Evolutionary conservation across 352 stramenopile species (phyloP).

Genomic region (Plasmopara muralis): DNA sequence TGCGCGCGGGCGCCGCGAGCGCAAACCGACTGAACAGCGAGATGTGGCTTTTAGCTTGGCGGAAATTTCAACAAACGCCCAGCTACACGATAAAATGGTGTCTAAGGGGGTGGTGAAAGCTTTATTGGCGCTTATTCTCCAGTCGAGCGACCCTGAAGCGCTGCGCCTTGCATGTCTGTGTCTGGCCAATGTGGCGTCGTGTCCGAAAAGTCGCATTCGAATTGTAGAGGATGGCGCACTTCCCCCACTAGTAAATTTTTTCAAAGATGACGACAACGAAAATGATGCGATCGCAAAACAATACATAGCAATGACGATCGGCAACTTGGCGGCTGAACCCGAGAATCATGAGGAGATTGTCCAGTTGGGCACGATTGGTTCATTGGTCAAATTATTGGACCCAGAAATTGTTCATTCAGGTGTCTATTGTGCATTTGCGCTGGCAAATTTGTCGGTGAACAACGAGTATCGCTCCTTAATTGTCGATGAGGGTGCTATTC

Average conservation of each 20-base stretch:
- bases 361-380: constrained; percentile 81
- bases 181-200: constrained; percentile 92
- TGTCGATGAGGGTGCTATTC: constrained; percentile 90
- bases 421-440: constrained; percentile 90
- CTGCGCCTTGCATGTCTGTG: constrained; percentile 92
- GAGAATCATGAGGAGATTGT: constrained; percentile 94
- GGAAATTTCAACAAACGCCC: constrained; percentile 92
- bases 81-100: constrained; percentile 92
- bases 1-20: constrained; percentile 90
- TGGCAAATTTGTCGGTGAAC: constrained; percentile 94
- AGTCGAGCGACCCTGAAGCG: constrained; percentile 89
- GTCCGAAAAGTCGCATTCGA: constrained; percentile 71
- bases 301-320: constrained; percentile 94
- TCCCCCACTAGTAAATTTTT: constrained; percentile 84
- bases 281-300: constrained; percentile 83
- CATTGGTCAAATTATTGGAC: constrained; percentile 90
- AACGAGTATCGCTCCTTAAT: constrained; percentile 89
- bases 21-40: constrained; percentile 92
- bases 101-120: constrained; percentile 93
- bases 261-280: constrained; percentile 84
- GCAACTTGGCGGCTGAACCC: constrained; percentile 92
- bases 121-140: constrained; percentile 86
- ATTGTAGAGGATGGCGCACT: constrained; percentile 94
- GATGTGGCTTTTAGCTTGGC: constrained; percentile 94
- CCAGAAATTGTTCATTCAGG: constrained; percentile 78